These are phyloP conservation scores for Penicillium samsonianum DNA, from an alignment of 495 filamentous ascomycete species.

Conservation along the genomic window DNA sequence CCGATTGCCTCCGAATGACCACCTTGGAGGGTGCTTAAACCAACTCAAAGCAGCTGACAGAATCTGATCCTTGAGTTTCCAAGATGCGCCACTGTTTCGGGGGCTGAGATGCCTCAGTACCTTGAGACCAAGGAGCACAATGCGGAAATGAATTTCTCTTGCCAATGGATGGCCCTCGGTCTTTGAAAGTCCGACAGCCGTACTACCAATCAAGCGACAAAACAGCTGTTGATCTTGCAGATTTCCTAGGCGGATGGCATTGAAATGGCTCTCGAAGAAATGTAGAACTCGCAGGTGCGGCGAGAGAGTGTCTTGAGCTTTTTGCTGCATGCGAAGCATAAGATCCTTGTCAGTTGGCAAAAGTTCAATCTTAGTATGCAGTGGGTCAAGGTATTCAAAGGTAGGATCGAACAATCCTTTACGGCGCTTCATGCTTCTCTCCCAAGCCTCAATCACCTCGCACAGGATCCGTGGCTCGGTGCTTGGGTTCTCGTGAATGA, in stretches of 20 bases:
- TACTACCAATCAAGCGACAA: conserved; percentile 72
- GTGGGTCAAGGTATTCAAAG: conserved; percentile 79
- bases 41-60: conserved; percentile 82
- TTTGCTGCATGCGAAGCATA: conserved; percentile 72
- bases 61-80: conserved; percentile 83
- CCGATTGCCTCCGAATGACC: conserved; percentile 94
- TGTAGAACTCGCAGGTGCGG: conserved; percentile 86
- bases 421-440: conserved; percentile 69
- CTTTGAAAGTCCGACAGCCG: conserved; percentile 67
- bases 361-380: conserved; percentile 89
- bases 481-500: conserved; percentile 92
- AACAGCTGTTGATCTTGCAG: conserved; percentile 78
- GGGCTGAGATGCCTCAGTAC: conserved; percentile 70
- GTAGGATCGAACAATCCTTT: conserved; percentile 78
- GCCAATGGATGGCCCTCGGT: conserved; percentile 81
- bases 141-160: conserved; percentile 85
- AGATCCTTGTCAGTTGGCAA: conserved; percentile 81
- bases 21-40: conserved; percentile 81
- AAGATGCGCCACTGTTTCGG: conserved; percentile 58
- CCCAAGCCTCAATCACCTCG: conserved; percentile 86
- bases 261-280: conserved; percentile 91
- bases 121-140: conserved; percentile 77
- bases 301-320: conserved; percentile 73
- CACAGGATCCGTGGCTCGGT: conserved; percentile 80
- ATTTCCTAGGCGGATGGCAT: conserved; percentile 78